Base-by-base conservation (phyloP, 2,329 filamentous ascomycete genomes). In the Alternaria burnsii region DNA sequence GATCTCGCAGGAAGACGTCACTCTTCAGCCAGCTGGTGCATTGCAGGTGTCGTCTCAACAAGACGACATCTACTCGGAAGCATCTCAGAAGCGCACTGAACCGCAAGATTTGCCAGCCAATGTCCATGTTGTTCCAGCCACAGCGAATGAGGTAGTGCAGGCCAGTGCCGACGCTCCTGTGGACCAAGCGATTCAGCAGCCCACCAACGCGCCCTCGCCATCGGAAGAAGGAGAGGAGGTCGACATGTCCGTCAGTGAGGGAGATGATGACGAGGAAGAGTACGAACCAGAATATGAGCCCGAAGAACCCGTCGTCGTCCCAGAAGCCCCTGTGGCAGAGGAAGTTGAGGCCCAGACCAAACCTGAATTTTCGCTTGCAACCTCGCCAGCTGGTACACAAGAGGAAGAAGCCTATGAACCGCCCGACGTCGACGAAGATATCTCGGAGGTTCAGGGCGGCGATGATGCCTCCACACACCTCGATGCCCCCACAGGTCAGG, bases 201-300 rank as follows among this genome's bases (percentile, higher is more conserved):
- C 30, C 1, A 52, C 41, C 22, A 50, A 40, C 34, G 55, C 54
- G 4, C 55, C 42, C 9, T 73, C 74, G 30, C 66, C 65, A 4
- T 73, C 71, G 28, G 75, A 76, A 59, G 73, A 76, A 58, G 72
- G 71, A 12, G 75, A 78, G 16, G 75, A 78, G 28, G 63, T 77
- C 3, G 73, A 71, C 30, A 78, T 77, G 75, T 77, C 76, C 8
- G 70, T 73, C 48, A 76, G 68, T 10, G 67, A 70, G 51, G 68
- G 63, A 12, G 67, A 69, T 52, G 66, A 62, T 9, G 70, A 69
- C 18, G 67, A 68, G n/a, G 71, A 53, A 46, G 74, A 75, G 56
- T 56, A 59, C 30, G 57, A 61, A 18, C 58, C 58, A 48, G 58
- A 61, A 53, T 76, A 78, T 55, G 74, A 76, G 36, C 75, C 74